Conservation (phyloP, 495 filamentous ascomycete species). For the Penicillium coffeae region DNA sequence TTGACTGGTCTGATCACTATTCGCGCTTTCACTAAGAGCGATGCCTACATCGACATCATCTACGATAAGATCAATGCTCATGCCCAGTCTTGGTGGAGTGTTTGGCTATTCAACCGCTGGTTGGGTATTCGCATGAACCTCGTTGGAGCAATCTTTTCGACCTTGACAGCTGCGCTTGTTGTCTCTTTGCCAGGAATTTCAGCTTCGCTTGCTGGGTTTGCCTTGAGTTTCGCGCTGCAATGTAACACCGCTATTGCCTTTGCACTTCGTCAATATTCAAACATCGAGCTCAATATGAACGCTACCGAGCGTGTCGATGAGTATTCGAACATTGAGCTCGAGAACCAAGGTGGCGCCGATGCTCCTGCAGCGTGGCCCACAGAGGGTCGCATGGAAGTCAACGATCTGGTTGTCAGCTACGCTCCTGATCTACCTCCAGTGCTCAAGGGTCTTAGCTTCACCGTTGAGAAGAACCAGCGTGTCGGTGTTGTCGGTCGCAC, state of each 20-base stretch:
- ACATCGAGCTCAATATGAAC: slow-evolving; percentile 77
- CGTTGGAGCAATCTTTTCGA: slow-evolving; percentile 67
- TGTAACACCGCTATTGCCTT: slow-evolving; percentile 48
- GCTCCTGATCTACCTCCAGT: slow-evolving; percentile 72
- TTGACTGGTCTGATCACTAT: slow-evolving; percentile 72
- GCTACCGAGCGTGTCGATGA: slow-evolving; percentile 78
- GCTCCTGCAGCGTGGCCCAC: slow-evolving; percentile 78
- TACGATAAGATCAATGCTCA: slow-evolving; percentile 63
- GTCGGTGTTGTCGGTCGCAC: slow-evolving; percentile 84
- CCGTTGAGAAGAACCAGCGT: slow-evolving; percentile 65
- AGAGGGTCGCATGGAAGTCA: slow-evolving; percentile 69
- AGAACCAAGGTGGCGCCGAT: slow-evolving; percentile 53
- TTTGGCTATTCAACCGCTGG: slow-evolving; percentile 73
- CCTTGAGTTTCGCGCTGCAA: slow-evolving; percentile 56
- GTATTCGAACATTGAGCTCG: slow-evolving; percentile 68
- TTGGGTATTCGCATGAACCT: slow-evolving; percentile 67
- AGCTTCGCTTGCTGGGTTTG: slow-evolving; percentile 76
- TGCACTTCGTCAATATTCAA: slow-evolving; percentile 48
- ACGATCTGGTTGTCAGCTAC: slow-evolving; percentile 70
- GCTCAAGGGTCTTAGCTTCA: slow-evolving; percentile 70
- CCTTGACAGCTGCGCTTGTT: slow-evolving; percentile 60
- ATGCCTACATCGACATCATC: slow-evolving; percentile 64
- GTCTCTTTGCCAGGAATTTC: slow-evolving; percentile 61
- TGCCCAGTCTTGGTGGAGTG: slow-evolving; percentile 57
- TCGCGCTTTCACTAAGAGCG: slow-evolving; percentile 63